Percentiles rank a stretch among this genome's conserved stretches.
phyloP scores from a whole-genome alignment of 257 asterid genomes.

The Fraxinus cuspidata region DNA sequence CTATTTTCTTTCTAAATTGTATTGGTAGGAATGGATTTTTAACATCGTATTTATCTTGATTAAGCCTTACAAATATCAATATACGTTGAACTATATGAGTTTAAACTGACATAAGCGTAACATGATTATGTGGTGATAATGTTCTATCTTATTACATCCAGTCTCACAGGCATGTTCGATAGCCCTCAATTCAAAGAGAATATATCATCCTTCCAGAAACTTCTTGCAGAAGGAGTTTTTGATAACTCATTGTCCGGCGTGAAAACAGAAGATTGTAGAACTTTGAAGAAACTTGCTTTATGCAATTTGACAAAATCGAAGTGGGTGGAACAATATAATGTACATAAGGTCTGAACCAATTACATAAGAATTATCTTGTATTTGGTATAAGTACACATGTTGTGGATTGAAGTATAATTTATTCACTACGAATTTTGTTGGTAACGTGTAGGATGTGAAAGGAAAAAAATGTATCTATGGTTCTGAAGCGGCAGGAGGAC shows the following conservation, averaged over 20 bases:
- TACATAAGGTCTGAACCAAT: constrained; percentile 49
- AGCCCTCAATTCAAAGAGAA: constrained; percentile 67
- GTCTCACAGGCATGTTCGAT: constrained; percentile 63
- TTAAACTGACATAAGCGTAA: background rate
- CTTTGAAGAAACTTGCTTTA: constrained; percentile 54
- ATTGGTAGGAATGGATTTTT: background rate
- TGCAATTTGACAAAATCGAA: constrained; percentile 58
- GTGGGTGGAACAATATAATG: constrained; percentile 68
- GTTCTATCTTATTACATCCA: constrained; percentile 31
- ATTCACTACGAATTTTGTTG: background rate
- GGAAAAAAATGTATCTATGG: constrained; percentile 38
- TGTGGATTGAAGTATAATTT: background rate
- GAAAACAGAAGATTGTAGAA: constrained; percentile 53
- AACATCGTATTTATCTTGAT: background rate
- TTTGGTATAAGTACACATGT: constrained; percentile 12
- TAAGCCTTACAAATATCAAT: background rate
- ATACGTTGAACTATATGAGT: background rate
- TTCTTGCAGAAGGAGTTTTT: constrained; percentile 69
- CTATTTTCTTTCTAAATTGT: background rate
- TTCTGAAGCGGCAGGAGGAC: constrained; percentile 43
- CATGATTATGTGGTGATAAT: constrained; percentile 9
- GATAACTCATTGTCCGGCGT: constrained; percentile 57
- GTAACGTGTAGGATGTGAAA: constrained; percentile 45
- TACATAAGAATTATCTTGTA: background rate
- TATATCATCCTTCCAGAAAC: constrained; percentile 64